Conservation (phyloP, 768 basidiomycete species). For the Tulasnella sp. region DNA sequence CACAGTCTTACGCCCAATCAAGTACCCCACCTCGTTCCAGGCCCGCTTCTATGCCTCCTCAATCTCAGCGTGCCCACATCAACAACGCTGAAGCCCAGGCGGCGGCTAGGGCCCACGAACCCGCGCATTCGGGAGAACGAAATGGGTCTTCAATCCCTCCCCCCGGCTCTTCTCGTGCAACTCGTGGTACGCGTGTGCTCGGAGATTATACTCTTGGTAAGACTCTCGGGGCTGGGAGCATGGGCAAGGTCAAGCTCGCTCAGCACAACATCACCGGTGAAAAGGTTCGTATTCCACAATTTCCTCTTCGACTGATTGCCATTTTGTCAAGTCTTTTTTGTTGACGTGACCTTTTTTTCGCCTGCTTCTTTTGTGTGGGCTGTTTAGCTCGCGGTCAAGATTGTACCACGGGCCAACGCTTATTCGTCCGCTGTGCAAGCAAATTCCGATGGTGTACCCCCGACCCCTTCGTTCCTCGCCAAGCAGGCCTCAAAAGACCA, state of each 20-base stretch:
- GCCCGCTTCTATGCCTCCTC: constrained; percentile 67
- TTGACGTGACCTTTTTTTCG: neutral
- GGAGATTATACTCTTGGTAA: constrained; percentile 95
- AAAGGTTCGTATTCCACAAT: constrained; percentile 57
- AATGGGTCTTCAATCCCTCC: constrained; percentile 21
- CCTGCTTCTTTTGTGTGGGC: neutral
- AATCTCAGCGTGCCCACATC: constrained; percentile 27
- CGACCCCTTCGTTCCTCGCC: constrained; percentile 44
- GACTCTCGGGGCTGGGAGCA: constrained; percentile 93
- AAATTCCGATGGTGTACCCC: constrained; percentile 21
- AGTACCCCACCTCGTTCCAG: constrained; percentile 35
- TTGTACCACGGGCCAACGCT: constrained; percentile 76
- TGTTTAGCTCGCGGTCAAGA: constrained; percentile 90
- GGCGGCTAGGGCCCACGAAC: neutral
- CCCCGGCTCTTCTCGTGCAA: constrained; percentile 16
- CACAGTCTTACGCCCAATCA: no score
- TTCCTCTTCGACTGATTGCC: neutral
- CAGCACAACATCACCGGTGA: constrained; percentile 80
- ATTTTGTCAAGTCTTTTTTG: no score
- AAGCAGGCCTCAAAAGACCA: constrained; percentile 82
- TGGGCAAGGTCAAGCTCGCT: constrained; percentile 98
- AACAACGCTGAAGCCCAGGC: no score
- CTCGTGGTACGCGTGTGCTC: constrained; percentile 41
- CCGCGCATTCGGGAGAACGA: constrained; percentile 15
- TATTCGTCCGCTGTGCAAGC: constrained; percentile 37